A percentile compares a stretch with the other conserved stretches of the same genome.
phyloP scores from a whole-genome alignment of 1,284 basidiomycete species.

The Trichosporon sp. region DNA sequence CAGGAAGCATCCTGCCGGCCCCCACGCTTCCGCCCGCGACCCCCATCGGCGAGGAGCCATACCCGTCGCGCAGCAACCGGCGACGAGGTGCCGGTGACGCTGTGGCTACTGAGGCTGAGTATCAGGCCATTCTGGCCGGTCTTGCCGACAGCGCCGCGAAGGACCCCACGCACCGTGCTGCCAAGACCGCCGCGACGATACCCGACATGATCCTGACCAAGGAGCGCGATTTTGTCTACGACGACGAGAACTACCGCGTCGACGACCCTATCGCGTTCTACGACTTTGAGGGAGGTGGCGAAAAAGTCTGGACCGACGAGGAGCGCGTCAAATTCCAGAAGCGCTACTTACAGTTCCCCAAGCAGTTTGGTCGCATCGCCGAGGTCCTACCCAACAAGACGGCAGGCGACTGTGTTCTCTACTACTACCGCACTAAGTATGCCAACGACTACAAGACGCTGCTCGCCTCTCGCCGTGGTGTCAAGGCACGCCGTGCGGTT shows the following conservation, averaged over 20 bases:
- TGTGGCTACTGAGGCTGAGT: slow-evolving; percentile 90
- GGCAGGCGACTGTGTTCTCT: slow-evolving; percentile 80
- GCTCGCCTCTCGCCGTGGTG: slow-evolving; percentile 54
- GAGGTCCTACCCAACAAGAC: slow-evolving; percentile 79
- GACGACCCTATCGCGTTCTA: slow-evolving; percentile 75
- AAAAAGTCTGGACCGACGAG: slow-evolving; percentile 75
- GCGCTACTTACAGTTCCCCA: slow-evolving; percentile 78
- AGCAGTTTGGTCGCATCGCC: slow-evolving; percentile 81
- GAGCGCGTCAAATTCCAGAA: slow-evolving; percentile 76
- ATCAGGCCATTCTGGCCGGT: slow-evolving; percentile 92
- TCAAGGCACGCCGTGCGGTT: slow-evolving; percentile 54
- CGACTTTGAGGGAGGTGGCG: slow-evolving; percentile 62
- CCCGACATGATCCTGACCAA: slow-evolving; percentile 85
- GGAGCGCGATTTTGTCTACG: slow-evolving; percentile 59
- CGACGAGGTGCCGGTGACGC: slow-evolving; percentile 62
- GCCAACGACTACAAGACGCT: slow-evolving; percentile 71
- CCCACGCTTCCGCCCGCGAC: slow-evolving; percentile 28
- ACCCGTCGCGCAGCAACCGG: slow-evolving; percentile 30
- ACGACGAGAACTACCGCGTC: slow-evolving; percentile 80
- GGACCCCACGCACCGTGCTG: slow-evolving; percentile 81
- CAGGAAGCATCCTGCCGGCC: slow-evolving; percentile 28
- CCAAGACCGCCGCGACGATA: slow-evolving; percentile 79
- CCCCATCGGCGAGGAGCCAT: slow-evolving; percentile 32
- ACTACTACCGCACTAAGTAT: slow-evolving; percentile 95
- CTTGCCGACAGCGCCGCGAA: slow-evolving; percentile 87